Evolutionary conservation across 2,329 filamentous ascomycete species (phyloP), one percentile per base, ranked within the genome.

Genomic region (Truncatella angustata): DNA sequence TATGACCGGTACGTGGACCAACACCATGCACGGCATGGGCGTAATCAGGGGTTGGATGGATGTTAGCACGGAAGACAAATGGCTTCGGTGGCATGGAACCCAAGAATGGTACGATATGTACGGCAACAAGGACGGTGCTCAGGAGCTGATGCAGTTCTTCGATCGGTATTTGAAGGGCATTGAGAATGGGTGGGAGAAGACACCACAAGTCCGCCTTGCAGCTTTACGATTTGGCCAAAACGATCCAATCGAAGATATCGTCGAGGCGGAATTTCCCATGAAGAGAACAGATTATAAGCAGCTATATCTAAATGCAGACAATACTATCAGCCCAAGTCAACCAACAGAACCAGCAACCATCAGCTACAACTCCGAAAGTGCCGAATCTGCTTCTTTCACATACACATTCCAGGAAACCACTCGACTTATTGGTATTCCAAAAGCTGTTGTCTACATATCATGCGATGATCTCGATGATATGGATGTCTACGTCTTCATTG

Each of bases 21-120:
- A 54, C 24, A 51, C 45, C 21, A 44, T 58, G 44, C 56, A 58
- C 37, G 50, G 51, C 5, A 47, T 53, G 47, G 56, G 56, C 7
- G 43, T 51, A 12, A 50, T 58, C 26, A 50, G 67, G 12, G 71
- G 63, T 6, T 74, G 64, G 60, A 51, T 68, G 32, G 59, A 70
- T 45, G 58, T 72, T 11, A 54, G 60, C 1, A 57, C 62, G n/a
- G 58, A 66, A 10, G 52, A 72, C 12, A 73, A 74, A 54, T 74
- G 70, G 72, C 62, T 74, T 20, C 65, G 65, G 0, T 68, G 63
- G 60, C 60, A 64, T 42, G 60, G 61, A 4, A 64, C 60, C 3
- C 72, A 75, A 51, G 73, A 76, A 51, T 76, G 73, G 73, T 69
- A 68, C 48, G 73, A 76, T 43, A 58, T 75, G 3, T 76, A 69